Conservation (phyloP, 2,329 filamentous ascomycete genomes). For the Nemania sp. region DNA sequence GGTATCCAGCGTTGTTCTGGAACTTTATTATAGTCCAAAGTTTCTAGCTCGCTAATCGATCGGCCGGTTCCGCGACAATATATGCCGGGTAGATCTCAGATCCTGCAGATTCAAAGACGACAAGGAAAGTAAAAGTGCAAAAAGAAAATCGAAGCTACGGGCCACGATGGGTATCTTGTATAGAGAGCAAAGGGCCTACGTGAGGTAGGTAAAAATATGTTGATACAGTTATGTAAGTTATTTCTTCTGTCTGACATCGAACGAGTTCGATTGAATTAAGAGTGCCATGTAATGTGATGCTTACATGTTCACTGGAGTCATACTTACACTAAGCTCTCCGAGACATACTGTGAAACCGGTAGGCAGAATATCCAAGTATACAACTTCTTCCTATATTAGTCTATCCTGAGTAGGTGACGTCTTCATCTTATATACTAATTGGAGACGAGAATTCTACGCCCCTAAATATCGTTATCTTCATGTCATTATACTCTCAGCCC, state of each 20-base stretch:
- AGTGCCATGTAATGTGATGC: not conserved
- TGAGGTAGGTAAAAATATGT: not conserved
- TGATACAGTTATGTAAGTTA: not conserved
- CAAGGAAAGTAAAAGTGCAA: not conserved
- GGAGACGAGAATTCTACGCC: not conserved
- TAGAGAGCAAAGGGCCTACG: not conserved
- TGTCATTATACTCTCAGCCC: not conserved
- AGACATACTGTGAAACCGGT: conserved; percentile 10
- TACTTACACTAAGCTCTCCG: not conserved
- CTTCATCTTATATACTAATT: not conserved
- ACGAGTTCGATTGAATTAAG: not conserved
- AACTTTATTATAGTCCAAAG: not conserved
- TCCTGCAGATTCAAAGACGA: not conserved
- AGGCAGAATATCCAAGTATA: not conserved
- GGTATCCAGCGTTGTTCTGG: not conserved
- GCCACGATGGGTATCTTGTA: not conserved
- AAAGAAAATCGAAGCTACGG: not conserved
- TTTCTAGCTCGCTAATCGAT: not conserved
- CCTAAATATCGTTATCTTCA: not conserved
- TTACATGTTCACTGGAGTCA: not conserved
- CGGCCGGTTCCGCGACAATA: not conserved
- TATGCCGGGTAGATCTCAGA: not conserved
- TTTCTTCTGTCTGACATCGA: not conserved
- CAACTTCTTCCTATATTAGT: not conserved
- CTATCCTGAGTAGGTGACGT: not conserved